These are phyloP conservation scores for Pascua sp. DNA, from an alignment of 1,284 basidiomycete species.

Conservation along the genomic window DNA sequence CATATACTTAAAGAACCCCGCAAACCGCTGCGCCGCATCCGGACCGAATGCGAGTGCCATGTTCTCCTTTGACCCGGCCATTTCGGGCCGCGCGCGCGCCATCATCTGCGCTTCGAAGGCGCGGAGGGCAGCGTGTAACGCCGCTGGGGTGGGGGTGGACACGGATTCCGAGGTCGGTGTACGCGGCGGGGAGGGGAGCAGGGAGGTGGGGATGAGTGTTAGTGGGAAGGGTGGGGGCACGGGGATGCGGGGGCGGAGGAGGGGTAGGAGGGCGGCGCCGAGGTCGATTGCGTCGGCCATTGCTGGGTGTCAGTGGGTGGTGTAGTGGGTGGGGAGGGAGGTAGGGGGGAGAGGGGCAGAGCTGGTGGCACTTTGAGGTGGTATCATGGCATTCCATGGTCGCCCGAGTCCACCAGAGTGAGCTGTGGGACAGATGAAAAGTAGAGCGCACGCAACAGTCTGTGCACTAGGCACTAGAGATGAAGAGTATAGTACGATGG, in stretches of 20 bases:
- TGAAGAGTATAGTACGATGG: too few species aligned
- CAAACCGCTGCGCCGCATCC: constrained; percentile 3
- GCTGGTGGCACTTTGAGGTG: too few species aligned
- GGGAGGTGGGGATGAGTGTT: constrained; percentile 12
- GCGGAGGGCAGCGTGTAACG: constrained; percentile 20
- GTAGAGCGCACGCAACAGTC: too few species aligned
- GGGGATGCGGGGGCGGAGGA: constrained; percentile 10
- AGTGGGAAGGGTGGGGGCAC: constrained; percentile 19
- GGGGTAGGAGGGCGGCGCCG: constrained; percentile 29
- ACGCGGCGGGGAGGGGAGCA: constrained; percentile 14
- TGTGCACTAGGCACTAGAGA: too few species aligned
- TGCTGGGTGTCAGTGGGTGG: too few species aligned
- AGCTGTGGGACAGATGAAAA: too few species aligned
- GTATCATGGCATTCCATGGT: too few species aligned
- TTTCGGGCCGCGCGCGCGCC: constrained; percentile 17
- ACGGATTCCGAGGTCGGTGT: background rate
- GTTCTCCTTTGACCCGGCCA: constrained; percentile 12
- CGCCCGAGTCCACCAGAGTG: too few species aligned
- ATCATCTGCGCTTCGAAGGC: constrained; percentile 24
- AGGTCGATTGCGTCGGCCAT: constrained; percentile 34
- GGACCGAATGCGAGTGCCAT: constrained; percentile 1
- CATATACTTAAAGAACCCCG: background rate
- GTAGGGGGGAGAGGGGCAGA: too few species aligned
- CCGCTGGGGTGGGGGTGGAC: background rate
- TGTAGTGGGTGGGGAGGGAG: too few species aligned